Evolutionary conservation across 116 monocot species (phyloP), one percentile per base, ranked within the genome.

Genomic region (Trichopus zeylanicus): DNA sequence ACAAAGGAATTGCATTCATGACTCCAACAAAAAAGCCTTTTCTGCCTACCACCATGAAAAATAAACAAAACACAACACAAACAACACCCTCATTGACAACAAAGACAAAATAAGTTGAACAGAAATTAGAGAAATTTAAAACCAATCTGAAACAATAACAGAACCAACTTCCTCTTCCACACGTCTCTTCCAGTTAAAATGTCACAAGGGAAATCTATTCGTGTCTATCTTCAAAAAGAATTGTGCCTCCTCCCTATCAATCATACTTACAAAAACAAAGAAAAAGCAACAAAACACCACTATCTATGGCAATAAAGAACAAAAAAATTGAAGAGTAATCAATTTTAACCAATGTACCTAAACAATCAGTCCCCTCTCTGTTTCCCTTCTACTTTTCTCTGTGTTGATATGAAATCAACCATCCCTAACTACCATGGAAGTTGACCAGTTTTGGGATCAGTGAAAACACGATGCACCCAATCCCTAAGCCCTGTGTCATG

Each of bases 401-500:
- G 16, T 25, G 51, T 0, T n/a, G 2, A 47, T 26, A 37, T 46
- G 29, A 51, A 25, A 3, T 37, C 33, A 9, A 24, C 35, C 6
- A 31, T 47, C 25, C 37, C 56, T 31, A 51, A 51, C 54, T 82
- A 67, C 97, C 91, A 97, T 24, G 90, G 80, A 26, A 97, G 87
- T 7, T 16, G 22, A 29, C 91, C 87, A 18, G 91, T 84, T 26
- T 23, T 23, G 0, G 63, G 68, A 60, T 97, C 72, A 13, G 55
- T 49, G 46, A 87, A 78, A 12, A 20, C 39, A 21, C 28, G 42
- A 32, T 70, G 12, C 53, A 87, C 91, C 84, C 83, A 72, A 75
- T 97, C 74, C 39, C 81, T 69, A 26, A 97, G 73, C 19, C 81
- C 84, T 0, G 81, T 79, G 60, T 97, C 97, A 26, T 61, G 72